A percentile compares a stretch with the other conserved stretches of the same genome.
Evolutionary conservation across 768 basidiomycete species (phyloP).

Genomic region (Psilocybe subaeruginosa): DNA sequence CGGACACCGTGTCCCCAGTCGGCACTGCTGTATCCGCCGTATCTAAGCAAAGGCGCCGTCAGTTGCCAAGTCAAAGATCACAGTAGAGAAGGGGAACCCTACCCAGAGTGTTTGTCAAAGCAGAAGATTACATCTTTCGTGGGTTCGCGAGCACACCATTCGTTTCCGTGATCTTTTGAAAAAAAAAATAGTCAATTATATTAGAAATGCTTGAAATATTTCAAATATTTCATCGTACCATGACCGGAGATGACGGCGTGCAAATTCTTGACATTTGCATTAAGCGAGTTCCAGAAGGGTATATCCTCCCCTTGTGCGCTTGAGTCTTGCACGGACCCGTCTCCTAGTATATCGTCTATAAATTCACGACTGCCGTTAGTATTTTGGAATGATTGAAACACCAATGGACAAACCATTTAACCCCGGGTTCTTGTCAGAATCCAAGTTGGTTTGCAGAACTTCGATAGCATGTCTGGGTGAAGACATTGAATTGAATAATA

Average conservation of each 20-base stretch:
- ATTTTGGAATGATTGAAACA: background rate
- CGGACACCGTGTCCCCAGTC: slow-evolving; percentile 71
- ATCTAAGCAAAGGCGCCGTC: slow-evolving; percentile 37
- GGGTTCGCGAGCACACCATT: slow-evolving; percentile 76
- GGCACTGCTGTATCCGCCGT: slow-evolving; percentile 59
- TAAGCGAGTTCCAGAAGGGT: slow-evolving; percentile 66
- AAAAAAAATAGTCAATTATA: background rate
- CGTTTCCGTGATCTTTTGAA: slow-evolving; percentile 69
- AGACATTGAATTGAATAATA: background rate
- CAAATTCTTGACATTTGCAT: slow-evolving; percentile 61
- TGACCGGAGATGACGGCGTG: slow-evolving; percentile 74
- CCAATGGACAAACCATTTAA: slow-evolving; percentile 37
- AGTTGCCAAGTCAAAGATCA: background rate
- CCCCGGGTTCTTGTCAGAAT: slow-evolving; percentile 42
- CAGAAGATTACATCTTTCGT: slow-evolving; percentile 69
- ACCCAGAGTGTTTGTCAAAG: slow-evolving; percentile 81
- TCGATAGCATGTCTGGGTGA: slow-evolving; percentile 36
- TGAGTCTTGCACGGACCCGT: slow-evolving; percentile 67
- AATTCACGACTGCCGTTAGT: background rate
- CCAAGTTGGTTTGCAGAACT: slow-evolving; percentile 35
- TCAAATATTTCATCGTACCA: too few relatives aligned
- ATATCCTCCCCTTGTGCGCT: slow-evolving; percentile 48
- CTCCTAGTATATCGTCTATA: slow-evolving; percentile 53
- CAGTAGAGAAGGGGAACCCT: slow-evolving; percentile 18
- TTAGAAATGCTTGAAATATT: background rate